Evolutionary conservation across 129 eudicot genomes (phyloP).

Genomic region (Lactuca saligna): DNA sequence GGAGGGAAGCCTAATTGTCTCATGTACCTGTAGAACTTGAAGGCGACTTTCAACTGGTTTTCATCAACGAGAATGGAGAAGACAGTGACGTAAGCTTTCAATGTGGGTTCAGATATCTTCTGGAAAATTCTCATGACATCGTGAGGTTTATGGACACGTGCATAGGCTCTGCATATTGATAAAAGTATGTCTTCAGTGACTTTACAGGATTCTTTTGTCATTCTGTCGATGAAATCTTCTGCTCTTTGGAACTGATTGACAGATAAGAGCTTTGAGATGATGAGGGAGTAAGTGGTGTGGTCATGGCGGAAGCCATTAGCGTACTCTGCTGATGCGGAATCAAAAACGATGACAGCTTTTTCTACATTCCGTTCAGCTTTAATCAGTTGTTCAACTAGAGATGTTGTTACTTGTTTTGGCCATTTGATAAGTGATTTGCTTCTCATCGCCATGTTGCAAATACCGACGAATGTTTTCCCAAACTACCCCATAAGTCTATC

Average conservation of each 20-base stretch:
- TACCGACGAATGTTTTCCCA: not conserved
- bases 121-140: constrained; percentile 70
- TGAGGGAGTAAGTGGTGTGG: constrained; percentile 59
- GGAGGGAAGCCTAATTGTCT: constrained; percentile 65
- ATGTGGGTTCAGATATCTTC: constrained; percentile 61
- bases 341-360: constrained; percentile 70
- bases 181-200: constrained; percentile 65
- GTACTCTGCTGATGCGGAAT: constrained; percentile 80
- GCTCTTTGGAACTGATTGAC: constrained; percentile 67
- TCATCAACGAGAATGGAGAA: constrained; percentile 79
- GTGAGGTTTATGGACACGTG: constrained; percentile 79
- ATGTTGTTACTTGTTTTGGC: constrained; percentile 68
- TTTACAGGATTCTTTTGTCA: constrained; percentile 66
- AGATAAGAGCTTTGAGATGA: constrained; percentile 59
- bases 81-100: constrained; percentile 59
- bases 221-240: constrained; percentile 64
- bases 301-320: constrained; percentile 76
- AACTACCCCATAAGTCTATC: constrained; percentile 8
- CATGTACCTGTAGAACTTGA: constrained; percentile 72
- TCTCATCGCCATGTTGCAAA: constrained; percentile 31
- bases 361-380: constrained; percentile 58
- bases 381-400: constrained; percentile 63
- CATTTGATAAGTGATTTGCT: constrained; percentile 55
- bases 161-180: constrained; percentile 68
- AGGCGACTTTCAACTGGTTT: constrained; percentile 66